A percentile compares a stretch with the other conserved stretches of the same genome.
These are phyloP conservation scores for Trichoderma atrobrunneum DNA, from an alignment of 2,329 filamentous ascomycete genomes.

Conservation along the genomic window DNA sequence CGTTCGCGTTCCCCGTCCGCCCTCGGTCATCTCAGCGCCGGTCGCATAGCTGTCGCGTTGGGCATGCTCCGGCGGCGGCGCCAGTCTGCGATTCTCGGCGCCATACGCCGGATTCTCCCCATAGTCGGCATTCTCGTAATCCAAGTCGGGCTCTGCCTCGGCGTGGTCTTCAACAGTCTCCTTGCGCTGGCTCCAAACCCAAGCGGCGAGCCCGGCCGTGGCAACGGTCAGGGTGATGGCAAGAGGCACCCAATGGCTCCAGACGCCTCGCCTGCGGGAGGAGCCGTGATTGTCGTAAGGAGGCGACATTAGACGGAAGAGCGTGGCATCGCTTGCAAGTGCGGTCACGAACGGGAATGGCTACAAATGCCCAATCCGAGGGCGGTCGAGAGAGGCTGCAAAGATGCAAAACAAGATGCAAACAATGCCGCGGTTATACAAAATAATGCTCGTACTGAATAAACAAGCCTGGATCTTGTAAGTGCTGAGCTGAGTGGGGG, in stretches of 20 bases:
- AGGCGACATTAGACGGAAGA: constrained; percentile 51
- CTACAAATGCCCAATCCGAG: not conserved
- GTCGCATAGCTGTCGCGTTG: constrained; percentile 42
- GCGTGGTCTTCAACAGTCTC: constrained; percentile 70
- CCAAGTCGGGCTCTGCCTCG: constrained; percentile 51
- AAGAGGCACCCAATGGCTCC: constrained; percentile 87
- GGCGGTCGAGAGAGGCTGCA: not conserved
- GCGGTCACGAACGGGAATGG: not conserved
- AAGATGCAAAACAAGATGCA: not conserved
- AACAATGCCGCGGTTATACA: not conserved
- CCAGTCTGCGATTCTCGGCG: constrained; percentile 36
- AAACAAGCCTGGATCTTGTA: not conserved
- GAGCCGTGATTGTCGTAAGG: constrained; percentile 59
- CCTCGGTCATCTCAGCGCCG: not conserved
- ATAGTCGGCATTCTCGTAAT: constrained; percentile 49
- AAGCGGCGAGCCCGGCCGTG: constrained; percentile 80
- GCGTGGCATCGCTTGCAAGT: constrained; percentile 35
- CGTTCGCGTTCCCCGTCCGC: constrained; percentile 71
- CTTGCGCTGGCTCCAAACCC: constrained; percentile 88
- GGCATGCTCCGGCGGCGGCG: constrained; percentile 2
- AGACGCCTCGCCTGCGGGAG: constrained; percentile 59
- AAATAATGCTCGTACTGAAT: not conserved
- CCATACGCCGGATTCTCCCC: constrained; percentile 53
- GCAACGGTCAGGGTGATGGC: constrained; percentile 84
- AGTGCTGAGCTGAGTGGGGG: constrained; percentile 18